Percentiles rank a stretch among this genome's conserved stretches.
phyloP scores from a whole-genome alignment of 805 yeast species.

The Candida oleophila region DNA sequence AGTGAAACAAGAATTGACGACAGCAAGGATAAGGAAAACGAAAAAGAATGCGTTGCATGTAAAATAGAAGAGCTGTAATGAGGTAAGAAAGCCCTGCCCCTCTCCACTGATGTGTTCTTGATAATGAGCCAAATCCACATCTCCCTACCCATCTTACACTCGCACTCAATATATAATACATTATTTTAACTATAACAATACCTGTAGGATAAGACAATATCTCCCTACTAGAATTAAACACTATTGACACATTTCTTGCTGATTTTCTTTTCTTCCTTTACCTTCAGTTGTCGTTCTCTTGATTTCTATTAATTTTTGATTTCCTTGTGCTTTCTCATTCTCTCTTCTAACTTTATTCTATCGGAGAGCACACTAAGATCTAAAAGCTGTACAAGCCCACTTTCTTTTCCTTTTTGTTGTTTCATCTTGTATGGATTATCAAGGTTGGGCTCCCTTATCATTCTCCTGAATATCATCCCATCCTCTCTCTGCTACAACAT shows the following conservation, averaged over 20 bases:
- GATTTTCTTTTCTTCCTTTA: not conserved
- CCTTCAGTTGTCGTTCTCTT: too few relatives aligned
- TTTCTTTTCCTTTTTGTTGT: too few relatives aligned
- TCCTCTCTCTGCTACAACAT: slow-evolving; percentile 44
- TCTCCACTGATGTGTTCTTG: too few relatives aligned
- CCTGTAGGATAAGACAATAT: not conserved
- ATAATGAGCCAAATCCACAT: too few relatives aligned
- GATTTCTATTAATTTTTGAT: too few relatives aligned
- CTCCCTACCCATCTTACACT: too few relatives aligned
- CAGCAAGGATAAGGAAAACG: not conserved
- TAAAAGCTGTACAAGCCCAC: not conserved
- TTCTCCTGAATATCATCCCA: slow-evolving; percentile 36
- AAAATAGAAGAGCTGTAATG: not conserved
- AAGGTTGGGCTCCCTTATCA: not conserved
- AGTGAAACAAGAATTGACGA: not conserved
- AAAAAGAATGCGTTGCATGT: not conserved
- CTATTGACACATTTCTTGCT: not conserved
- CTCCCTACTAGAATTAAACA: not conserved
- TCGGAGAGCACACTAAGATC: too few relatives aligned
- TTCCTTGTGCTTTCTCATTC: too few relatives aligned
- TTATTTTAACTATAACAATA: not conserved
- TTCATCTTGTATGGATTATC: too few relatives aligned
- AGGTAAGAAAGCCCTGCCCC: too few relatives aligned
- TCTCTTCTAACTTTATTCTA: too few relatives aligned
- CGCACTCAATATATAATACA: not conserved